These are phyloP conservation scores for Dendrobium nobile DNA, from an alignment of 106 monocot species.

Conservation along the genomic window DNA sequence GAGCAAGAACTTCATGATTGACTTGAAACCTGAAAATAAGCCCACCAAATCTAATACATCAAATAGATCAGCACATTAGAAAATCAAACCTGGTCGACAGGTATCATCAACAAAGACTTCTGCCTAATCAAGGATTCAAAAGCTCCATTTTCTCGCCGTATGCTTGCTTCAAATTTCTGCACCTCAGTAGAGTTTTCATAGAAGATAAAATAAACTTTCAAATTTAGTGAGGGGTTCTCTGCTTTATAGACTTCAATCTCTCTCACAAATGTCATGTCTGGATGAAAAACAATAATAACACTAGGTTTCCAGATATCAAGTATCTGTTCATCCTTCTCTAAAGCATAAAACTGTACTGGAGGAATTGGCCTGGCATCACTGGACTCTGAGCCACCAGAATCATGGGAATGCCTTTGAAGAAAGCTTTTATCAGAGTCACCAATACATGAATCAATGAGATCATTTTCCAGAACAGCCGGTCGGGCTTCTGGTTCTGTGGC, in stretches of 20 bases:
- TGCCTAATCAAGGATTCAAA: constrained; percentile 98
- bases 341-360: constrained; percentile 86
- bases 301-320: constrained; percentile 72
- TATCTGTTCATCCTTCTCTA: constrained; percentile 65
- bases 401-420: constrained; percentile 18
- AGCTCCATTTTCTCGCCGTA: constrained; percentile 76
- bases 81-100: constrained; percentile 74
- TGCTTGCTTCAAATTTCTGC: constrained; percentile 94
- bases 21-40: neutral
- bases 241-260: constrained; percentile 96
- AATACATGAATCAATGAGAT: neutral
- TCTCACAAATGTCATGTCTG: constrained; percentile 86
- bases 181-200: constrained; percentile 94
- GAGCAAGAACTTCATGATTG: neutral
- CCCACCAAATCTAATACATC: neutral
- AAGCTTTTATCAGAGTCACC: constrained; percentile 14
- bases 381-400: constrained; percentile 12
- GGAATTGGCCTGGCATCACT: constrained; percentile 47
- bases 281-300: constrained; percentile 90
- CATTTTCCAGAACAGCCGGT: constrained; percentile 3
- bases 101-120: constrained; percentile 97
- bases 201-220: constrained; percentile 93
- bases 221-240: constrained; percentile 66
- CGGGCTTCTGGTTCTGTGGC: constrained; percentile 8
- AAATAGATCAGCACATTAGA: neutral